Conservation (phyloP, 495 filamentous ascomycete species). For the Aspergillus wentii region DNA sequence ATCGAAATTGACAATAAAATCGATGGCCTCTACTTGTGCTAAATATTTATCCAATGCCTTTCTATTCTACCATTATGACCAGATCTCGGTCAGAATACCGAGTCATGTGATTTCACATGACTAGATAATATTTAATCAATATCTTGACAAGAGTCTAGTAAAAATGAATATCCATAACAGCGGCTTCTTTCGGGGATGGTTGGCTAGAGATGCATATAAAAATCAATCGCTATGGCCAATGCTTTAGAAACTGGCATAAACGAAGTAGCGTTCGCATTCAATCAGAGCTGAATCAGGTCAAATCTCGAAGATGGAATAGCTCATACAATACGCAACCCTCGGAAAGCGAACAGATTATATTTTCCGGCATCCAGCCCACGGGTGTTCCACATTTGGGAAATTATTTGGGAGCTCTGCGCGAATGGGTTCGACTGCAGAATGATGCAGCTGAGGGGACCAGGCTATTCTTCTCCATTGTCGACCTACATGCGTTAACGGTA, state of each 20-base stretch:
- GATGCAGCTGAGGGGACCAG: slow-evolving; percentile 46
- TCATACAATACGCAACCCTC: slow-evolving; percentile 1
- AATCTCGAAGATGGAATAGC: slow-evolving; percentile 8
- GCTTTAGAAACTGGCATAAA: neutral
- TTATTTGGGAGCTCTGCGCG: slow-evolving; percentile 84
- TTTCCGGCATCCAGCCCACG: slow-evolving; percentile 96
- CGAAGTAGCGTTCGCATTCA: no score
- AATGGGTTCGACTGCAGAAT: slow-evolving; percentile 81
- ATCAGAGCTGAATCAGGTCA: neutral
- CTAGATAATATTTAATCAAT: no score
- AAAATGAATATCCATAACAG: no score
- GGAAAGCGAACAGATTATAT: slow-evolving; percentile 41
- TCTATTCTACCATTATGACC: neutral
- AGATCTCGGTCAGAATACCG: no score
- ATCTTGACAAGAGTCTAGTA: no score
- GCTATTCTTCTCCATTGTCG: slow-evolving; percentile 80
- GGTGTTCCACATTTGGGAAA: slow-evolving; percentile 95
- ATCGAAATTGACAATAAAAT: no score
- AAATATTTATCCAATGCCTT: neutral
- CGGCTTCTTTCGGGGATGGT: no score
- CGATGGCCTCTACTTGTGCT: no score
- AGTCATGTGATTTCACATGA: no score
- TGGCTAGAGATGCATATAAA: slow-evolving; percentile 4
- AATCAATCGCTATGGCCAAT: neutral
- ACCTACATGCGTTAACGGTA: slow-evolving; percentile 86